Percentiles rank a stretch among this genome's conserved stretches.
Conservation (phyloP, 2,329 filamentous ascomycete genomes). For the Trichoderma koningiopsis region DNA sequence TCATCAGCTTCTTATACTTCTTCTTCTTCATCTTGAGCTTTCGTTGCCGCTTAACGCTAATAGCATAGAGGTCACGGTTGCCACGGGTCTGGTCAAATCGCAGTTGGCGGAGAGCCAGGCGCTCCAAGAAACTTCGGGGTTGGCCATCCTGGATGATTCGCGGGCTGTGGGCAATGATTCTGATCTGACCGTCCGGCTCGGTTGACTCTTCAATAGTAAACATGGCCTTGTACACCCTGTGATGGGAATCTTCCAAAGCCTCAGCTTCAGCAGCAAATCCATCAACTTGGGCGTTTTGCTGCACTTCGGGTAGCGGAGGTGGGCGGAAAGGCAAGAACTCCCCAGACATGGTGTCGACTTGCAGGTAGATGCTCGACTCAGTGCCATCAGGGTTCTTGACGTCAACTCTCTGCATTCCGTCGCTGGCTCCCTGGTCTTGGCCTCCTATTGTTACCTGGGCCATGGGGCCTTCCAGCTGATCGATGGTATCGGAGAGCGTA, state of each 20-base stretch:
- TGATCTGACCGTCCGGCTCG: conserved; percentile 60
- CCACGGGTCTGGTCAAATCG: conserved; percentile 58
- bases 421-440: conserved; percentile 46
- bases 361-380: conserved; percentile 63
- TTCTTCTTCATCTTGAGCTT: conserved; percentile 99
- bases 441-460: conserved; percentile 52
- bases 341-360: conserved; percentile 68
- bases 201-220: conserved; percentile 69
- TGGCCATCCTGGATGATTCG: conserved; percentile 55
- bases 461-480: conserved; percentile 62
- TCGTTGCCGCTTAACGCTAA: conserved; percentile 89
- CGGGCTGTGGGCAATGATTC: conserved; percentile 63
- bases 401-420: conserved; percentile 54
- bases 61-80: conserved; percentile 68
- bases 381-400: conserved; percentile 59
- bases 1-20: conserved; percentile 99
- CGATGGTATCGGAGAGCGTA: conserved; percentile 63
- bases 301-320: conserved; percentile 73
- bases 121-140: conserved; percentile 65
- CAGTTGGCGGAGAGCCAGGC: conserved; percentile 67
- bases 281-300: conserved; percentile 47
- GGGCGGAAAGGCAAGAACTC: conserved; percentile 80
- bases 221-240: conserved; percentile 63
- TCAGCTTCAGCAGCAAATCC: conserved; percentile 38
- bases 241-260: conserved; percentile 44